phyloP scores from a whole-genome alignment of 2,329 filamentous ascomycete species.

The Penicillium expansum region DNA sequence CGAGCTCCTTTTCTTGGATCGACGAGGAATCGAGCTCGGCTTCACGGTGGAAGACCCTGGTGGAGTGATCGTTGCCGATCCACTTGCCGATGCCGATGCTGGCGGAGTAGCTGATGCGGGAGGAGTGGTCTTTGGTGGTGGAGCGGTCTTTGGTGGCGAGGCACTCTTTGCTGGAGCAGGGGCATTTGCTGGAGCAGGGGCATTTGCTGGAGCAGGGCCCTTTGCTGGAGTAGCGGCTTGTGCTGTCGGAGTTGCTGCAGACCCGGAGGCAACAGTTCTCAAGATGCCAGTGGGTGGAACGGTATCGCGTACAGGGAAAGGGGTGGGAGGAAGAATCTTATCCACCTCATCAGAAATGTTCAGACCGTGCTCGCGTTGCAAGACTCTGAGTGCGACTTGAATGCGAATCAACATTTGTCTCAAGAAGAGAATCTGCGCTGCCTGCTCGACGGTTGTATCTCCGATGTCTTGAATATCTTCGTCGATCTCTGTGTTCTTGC shows the following conservation, averaged over 20 bases:
- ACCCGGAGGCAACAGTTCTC: no score
- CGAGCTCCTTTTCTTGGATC: neutral
- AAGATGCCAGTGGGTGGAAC: neutral
- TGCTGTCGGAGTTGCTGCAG: neutral
- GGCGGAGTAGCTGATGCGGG: neutral
- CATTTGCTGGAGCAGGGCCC: neutral
- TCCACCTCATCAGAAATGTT: neutral
- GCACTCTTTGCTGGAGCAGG: neutral
- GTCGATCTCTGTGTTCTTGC: constrained; percentile 11
- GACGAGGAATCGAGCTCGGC: neutral
- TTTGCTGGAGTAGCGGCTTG: neutral
- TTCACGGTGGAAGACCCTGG: neutral
- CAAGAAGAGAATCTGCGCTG: neutral
- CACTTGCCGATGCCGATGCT: neutral
- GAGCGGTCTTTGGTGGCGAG: neutral
- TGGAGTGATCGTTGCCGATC: neutral
- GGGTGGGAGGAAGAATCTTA: neutral
- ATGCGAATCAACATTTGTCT: neutral
- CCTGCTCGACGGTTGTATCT: no score
- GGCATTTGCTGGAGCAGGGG: neutral
- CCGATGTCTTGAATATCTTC: constrained; percentile 1
- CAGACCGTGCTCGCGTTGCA: neutral
- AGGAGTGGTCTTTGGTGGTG: neutral
- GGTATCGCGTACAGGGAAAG: neutral
- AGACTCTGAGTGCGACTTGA: neutral